Percentiles rank a stretch among this genome's conserved stretches.
Evolutionary conservation across 306 rosid genomes (phyloP).

Genomic region (Psophocarpus tetragonolobus): DNA sequence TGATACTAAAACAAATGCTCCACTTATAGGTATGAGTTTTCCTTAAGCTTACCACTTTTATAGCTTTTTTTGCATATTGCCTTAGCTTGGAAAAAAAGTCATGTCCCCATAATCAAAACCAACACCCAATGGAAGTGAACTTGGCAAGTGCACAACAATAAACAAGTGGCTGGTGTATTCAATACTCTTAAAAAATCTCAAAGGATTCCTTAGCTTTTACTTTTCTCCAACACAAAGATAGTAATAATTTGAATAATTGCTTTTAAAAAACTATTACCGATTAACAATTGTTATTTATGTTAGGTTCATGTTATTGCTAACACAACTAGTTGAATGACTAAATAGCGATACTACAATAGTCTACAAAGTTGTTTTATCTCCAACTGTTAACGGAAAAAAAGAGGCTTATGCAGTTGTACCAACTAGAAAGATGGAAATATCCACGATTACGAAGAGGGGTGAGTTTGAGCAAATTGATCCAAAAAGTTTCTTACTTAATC

Average conservation of each 20-base stretch:
- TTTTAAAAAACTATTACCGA: conserved; percentile 22
- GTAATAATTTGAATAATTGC: conserved; percentile 36
- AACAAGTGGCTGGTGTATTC: conserved; percentile 43
- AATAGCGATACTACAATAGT: conserved; percentile 2
- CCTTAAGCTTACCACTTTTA: conserved; percentile 11
- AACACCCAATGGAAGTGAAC: conserved; percentile 47
- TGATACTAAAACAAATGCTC: conserved; percentile 12
- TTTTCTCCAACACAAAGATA: conserved; percentile 63
- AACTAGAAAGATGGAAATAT: conserved; percentile 21
- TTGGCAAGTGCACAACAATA: conserved; percentile 38
- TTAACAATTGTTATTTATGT: conserved; percentile 37
- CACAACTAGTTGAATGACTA: conserved; percentile 23
- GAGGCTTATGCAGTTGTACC: conserved; percentile 14
- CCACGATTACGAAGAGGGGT: conserved; percentile 8
- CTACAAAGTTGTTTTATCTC: conserved; percentile 13
- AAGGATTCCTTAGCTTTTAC: conserved; percentile 66
- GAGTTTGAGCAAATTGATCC: conserved; percentile 15
- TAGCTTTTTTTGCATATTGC: conserved; percentile 35
- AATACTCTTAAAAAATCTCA: conserved; percentile 6
- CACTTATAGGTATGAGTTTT: not conserved
- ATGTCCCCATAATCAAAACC: conserved; percentile 46
- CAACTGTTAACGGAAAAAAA: not conserved
- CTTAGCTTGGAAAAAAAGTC: conserved; percentile 70
- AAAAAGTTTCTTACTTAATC: not conserved
- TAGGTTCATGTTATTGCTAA: conserved; percentile 32